phyloP scores from a whole-genome alignment of 2,329 filamentous ascomycete species.

The Cladobotryum mycophilum region DNA sequence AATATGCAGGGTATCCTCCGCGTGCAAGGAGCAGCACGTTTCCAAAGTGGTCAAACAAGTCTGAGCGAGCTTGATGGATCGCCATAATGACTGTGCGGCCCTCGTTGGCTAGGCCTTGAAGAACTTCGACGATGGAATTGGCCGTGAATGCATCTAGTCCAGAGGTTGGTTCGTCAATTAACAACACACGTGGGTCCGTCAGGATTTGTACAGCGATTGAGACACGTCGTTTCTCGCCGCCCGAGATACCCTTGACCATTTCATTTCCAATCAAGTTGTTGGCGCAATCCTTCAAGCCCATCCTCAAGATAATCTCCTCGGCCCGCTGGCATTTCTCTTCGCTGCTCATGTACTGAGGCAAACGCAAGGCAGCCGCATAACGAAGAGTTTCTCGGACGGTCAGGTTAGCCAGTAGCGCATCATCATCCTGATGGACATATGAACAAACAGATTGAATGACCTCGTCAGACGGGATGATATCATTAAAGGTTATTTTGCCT shows the following conservation, averaged over 20 bases:
- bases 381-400: constrained; percentile 69
- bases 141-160: constrained; percentile 74
- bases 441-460: constrained; percentile 68
- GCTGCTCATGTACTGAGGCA: constrained; percentile 64
- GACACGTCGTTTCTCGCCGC: constrained; percentile 71
- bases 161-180: constrained; percentile 71
- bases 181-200: constrained; percentile 64
- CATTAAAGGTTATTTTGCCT: constrained; percentile 65
- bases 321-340: constrained; percentile 61
- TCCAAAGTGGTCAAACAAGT: constrained; percentile 65
- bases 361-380: constrained; percentile 63
- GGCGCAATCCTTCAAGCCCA: constrained; percentile 73
- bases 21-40: constrained; percentile 65
- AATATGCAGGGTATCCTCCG: constrained; percentile 62
- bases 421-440: constrained; percentile 73
- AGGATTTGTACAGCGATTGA: constrained; percentile 73
- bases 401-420: constrained; percentile 65
- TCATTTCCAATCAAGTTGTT: constrained; percentile 68
- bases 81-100: constrained; percentile 70
- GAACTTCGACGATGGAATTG: constrained; percentile 67
- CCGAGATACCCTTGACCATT: constrained; percentile 69
- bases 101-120: constrained; percentile 63
- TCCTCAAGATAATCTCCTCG: constrained; percentile 65
- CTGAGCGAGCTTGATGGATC: constrained; percentile 70
- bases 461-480: constrained; percentile 57